Evolutionary conservation across 176 grass and related monocot genomes (phyloP).

Genomic region (Cymbopogon citratus): DNA sequence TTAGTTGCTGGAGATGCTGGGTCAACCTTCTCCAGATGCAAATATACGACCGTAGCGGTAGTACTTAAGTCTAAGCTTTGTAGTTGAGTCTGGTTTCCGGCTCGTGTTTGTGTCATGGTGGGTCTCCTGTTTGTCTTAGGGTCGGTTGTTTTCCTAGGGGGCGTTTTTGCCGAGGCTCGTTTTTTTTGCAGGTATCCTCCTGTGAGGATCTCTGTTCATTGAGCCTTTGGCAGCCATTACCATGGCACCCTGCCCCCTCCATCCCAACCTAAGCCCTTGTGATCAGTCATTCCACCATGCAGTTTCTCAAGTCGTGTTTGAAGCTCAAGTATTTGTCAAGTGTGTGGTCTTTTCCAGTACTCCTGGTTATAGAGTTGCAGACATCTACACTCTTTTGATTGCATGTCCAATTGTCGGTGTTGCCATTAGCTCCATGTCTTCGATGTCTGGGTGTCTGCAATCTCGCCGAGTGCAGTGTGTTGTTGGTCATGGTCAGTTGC

Average conservation of each 20-base stretch:
- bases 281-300: slow-evolving; percentile 41
- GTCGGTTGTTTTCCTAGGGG: slow-evolving; percentile 43
- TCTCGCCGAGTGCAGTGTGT: slow-evolving; percentile 20
- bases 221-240: slow-evolving; percentile 44
- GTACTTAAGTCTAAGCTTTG: slow-evolving; percentile 23
- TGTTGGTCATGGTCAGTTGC: slow-evolving; percentile 45
- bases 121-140: slow-evolving; percentile 50
- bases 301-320: slow-evolving; percentile 46
- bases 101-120: slow-evolving; percentile 38
- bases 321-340: slow-evolving; percentile 38
- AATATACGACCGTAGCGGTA: slow-evolving; percentile 35
- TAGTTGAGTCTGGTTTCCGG: slow-evolving; percentile 46
- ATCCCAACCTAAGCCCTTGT: slow-evolving; percentile 48
- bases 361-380: slow-evolving; percentile 31
- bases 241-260: slow-evolving; percentile 40
- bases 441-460: slow-evolving; percentile 24
- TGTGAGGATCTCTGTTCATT: slow-evolving; percentile 46
- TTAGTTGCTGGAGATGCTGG: slow-evolving; percentile 23
- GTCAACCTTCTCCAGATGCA: slow-evolving; percentile 46
- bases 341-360: slow-evolving; percentile 37
- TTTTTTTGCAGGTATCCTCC: slow-evolving; percentile 63
- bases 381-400: slow-evolving; percentile 18
- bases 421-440: background rate
- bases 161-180: slow-evolving; percentile 42
- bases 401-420: slow-evolving; percentile 23